Percentiles rank a stretch among this genome's conserved stretches.
Conservation (phyloP, 352 stramenopile genomes). For the Phytopythium mirpurense region DNA sequence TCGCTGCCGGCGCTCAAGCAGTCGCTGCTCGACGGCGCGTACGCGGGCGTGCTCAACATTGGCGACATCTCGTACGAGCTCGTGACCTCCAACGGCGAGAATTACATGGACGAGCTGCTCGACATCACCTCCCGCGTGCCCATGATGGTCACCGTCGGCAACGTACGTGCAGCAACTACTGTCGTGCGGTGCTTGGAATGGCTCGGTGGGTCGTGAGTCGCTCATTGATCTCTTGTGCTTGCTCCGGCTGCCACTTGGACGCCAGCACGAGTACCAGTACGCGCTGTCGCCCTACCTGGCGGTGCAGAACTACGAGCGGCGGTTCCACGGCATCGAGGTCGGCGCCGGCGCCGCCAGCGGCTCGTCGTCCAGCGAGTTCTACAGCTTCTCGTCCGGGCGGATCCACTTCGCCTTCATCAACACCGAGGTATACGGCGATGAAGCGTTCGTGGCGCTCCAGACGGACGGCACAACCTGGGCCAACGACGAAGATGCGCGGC, state of each 20-base stretch:
- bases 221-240: too few species aligned
- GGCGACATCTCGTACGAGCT: slow-evolving; percentile 73
- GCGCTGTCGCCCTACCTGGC: slow-evolving; percentile 38
- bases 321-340: slow-evolving; percentile 47
- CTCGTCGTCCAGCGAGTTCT: slow-evolving; percentile 70
- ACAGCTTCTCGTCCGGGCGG: slow-evolving; percentile 57
- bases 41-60: slow-evolving; percentile 64
- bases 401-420: slow-evolving; percentile 80
- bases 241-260: neutral
- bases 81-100: slow-evolving; percentile 43
- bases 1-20: slow-evolving; percentile 60
- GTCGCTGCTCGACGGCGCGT: slow-evolving; percentile 27
- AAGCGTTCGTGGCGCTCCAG: slow-evolving; percentile 41
- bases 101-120: slow-evolving; percentile 73
- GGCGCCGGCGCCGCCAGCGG: slow-evolving; percentile 53
- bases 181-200: too few species aligned
- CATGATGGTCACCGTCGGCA: slow-evolving; percentile 74
- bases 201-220: too few species aligned
- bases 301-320: slow-evolving; percentile 68
- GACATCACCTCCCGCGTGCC: slow-evolving; percentile 49
- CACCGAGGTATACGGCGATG: slow-evolving; percentile 71
- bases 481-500: slow-evolving; percentile 35
- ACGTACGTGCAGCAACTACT: slow-evolving; percentile 39
- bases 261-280: slow-evolving; percentile 69
- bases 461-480: slow-evolving; percentile 46